Evolutionary conservation across 1,139 yeast genomes (phyloP).

Genomic region (Saccharomyces pastorianus): DNA sequence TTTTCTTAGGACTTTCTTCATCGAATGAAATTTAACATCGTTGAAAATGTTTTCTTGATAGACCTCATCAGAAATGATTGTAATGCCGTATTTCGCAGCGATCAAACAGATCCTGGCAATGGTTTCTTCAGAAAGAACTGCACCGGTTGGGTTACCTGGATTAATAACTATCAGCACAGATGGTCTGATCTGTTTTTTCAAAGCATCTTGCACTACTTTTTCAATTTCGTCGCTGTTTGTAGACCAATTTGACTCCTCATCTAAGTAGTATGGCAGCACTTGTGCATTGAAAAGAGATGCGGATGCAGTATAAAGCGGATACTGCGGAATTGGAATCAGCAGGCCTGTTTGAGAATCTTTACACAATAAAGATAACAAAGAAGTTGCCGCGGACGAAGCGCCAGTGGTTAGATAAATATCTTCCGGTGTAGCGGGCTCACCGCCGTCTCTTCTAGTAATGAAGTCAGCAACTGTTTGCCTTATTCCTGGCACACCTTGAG

Average conservation of each 20-base stretch:
- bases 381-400: constrained; percentile 86
- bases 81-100: constrained; percentile 78
- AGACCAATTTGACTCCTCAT: constrained; percentile 77
- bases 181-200: constrained; percentile 50
- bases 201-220: constrained; percentile 43
- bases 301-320: constrained; percentile 90
- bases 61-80: constrained; percentile 94
- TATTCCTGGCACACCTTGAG: constrained; percentile 72
- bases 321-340: constrained; percentile 93
- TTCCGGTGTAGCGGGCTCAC: constrained; percentile 53
- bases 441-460: constrained; percentile 62
- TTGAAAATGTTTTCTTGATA: constrained; percentile 85
- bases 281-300: constrained; percentile 72
- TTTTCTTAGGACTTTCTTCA: constrained; percentile 58
- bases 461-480: constrained; percentile 75
- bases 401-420: constrained; percentile 83
- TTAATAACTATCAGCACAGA: constrained; percentile 84
- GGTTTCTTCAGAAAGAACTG: constrained; percentile 56
- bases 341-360: constrained; percentile 66
- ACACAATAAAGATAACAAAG: constrained; percentile 62
- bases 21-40: constrained; percentile 50
- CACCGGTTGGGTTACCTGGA: constrained; percentile 97
- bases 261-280: constrained; percentile 79
- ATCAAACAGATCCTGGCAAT: constrained; percentile 64
- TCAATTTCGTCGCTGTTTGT: constrained; percentile 64